These are phyloP conservation scores for Dendrostoma leiphaemia DNA, from an alignment of 2,329 filamentous ascomycete species.

Conservation along the genomic window DNA sequence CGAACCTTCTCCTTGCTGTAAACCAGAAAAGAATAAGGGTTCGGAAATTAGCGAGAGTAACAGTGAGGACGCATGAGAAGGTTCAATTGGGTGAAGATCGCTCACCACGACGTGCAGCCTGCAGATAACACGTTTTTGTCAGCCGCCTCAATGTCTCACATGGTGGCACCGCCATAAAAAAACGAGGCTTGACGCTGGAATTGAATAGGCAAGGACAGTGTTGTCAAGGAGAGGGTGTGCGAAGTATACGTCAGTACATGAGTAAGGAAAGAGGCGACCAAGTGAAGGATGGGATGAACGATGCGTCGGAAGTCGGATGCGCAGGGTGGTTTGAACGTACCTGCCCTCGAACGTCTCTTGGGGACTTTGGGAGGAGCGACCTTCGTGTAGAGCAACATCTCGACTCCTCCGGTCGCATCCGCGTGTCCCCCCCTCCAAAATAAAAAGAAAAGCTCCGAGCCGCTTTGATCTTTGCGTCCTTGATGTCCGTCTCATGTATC, in stretches of 20 bases:
- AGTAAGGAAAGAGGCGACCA: no score
- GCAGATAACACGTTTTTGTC: conserved; percentile 20
- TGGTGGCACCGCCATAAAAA: conserved; percentile 5
- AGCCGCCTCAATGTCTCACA: conserved; percentile 23
- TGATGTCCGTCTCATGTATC: neutral
- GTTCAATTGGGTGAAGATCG: conserved; percentile 18
- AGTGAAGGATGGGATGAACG: no score
- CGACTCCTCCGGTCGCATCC: conserved; percentile 16
- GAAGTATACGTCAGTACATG: no score
- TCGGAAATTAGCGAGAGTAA: conserved; percentile 15
- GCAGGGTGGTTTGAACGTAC: no score
- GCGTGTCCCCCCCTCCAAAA: neutral
- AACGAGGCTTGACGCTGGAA: no score
- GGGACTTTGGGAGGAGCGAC: conserved; percentile 56
- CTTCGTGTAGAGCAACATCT: conserved; percentile 60
- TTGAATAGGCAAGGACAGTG: no score
- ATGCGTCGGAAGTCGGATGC: no score
- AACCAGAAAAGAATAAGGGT: neutral
- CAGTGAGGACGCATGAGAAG: conserved; percentile 4
- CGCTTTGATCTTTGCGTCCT: neutral
- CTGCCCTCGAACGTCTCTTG: conserved; percentile 58
- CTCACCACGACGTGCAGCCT: conserved; percentile 55
- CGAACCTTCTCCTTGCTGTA: conserved; percentile 54
- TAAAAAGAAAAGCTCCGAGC: neutral
- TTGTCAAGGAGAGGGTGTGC: no score